Evolutionary conservation across 257 asterid species (phyloP).

Genomic region (Fraxinus quadrangulata): DNA sequence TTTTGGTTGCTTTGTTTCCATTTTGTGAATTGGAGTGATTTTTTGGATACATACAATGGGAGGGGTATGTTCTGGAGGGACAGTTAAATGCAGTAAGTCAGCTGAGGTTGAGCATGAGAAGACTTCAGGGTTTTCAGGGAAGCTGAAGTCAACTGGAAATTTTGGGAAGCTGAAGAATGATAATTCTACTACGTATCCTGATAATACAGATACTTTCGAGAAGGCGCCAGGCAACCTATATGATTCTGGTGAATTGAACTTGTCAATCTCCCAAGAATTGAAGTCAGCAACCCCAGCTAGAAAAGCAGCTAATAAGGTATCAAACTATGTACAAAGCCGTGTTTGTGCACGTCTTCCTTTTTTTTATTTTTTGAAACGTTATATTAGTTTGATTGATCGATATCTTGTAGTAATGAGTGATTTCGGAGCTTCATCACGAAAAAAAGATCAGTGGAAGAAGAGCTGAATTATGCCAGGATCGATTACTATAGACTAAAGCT

Average conservation of each 20-base stretch:
- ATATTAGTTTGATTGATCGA: conserved; percentile 1
- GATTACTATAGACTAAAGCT: neutral
- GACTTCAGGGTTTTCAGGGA: conserved; percentile 74
- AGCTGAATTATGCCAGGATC: neutral
- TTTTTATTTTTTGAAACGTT: neutral
- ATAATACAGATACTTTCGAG: conserved; percentile 48
- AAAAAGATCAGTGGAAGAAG: conserved; percentile 2
- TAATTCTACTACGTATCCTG: conserved; percentile 50
- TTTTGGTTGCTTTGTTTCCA: conserved; percentile 2
- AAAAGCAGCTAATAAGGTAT: conserved; percentile 63
- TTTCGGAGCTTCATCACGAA: conserved; percentile 15
- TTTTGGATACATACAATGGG: conserved; percentile 60
- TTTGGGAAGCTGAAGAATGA: conserved; percentile 50
- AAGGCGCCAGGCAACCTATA: conserved; percentile 55
- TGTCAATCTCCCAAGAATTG: conserved; percentile 65
- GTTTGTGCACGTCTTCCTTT: conserved; percentile 5
- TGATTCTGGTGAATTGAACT: conserved; percentile 75
- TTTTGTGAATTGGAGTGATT: conserved; percentile 23
- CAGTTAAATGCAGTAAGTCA: conserved; percentile 46
- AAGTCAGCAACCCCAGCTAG: conserved; percentile 74
- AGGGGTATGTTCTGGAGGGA: conserved; percentile 84
- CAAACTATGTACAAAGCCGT: neutral
- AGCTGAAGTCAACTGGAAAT: conserved; percentile 52
- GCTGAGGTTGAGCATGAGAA: conserved; percentile 45
- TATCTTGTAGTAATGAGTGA: neutral